Conservation (phyloP, 2,329 filamentous ascomycete genomes). For the Sclerotinia spermophila region DNA sequence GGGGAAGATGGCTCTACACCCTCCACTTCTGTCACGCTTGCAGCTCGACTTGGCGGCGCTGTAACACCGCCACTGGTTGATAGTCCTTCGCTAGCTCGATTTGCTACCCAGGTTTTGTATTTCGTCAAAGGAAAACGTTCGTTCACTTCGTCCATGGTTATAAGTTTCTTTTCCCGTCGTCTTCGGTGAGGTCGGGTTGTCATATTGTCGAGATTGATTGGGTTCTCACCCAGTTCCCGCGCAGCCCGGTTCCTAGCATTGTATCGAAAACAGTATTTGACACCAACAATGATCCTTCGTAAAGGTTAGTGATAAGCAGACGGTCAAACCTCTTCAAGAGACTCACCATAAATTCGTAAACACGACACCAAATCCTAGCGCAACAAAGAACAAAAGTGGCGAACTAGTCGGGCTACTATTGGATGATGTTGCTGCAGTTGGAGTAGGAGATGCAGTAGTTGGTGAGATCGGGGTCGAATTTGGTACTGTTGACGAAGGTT, state of each 20-base stretch:
- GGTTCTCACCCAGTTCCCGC: conserved; percentile 75
- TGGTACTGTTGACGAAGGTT: conserved; percentile 4
- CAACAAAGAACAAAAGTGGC: conserved; percentile 86
- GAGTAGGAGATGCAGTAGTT: conserved; percentile 18
- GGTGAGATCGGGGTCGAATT: conserved; percentile 13
- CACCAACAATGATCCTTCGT: conserved; percentile 93
- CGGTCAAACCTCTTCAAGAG: background rate
- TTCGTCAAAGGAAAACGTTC: conserved; percentile 93
- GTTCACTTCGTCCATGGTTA: conserved; percentile 99
- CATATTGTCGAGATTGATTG: conserved; percentile 83
- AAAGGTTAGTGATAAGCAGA: conserved; percentile 29
- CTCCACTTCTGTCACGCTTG: conserved; percentile 67
- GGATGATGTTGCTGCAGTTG: conserved; percentile 25
- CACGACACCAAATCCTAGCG: conserved; percentile 93
- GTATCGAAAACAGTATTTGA: conserved; percentile 99
- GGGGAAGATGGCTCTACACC: conserved; percentile 46
- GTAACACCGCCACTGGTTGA: conserved; percentile 82
- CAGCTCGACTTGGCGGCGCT: conserved; percentile 66
- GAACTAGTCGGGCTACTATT: conserved; percentile 56
- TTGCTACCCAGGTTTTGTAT: conserved; percentile 92
- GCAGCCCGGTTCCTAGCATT: conserved; percentile 87
- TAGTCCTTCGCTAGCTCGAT: conserved; percentile 77
- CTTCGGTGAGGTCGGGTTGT: conserved; percentile 74
- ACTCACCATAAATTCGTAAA: conserved; percentile 97
- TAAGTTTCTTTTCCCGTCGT: conserved; percentile 93